Base-by-base conservation (phyloP, 805 yeast genomes). In the Hanseniaspora meyeri region DNA sequence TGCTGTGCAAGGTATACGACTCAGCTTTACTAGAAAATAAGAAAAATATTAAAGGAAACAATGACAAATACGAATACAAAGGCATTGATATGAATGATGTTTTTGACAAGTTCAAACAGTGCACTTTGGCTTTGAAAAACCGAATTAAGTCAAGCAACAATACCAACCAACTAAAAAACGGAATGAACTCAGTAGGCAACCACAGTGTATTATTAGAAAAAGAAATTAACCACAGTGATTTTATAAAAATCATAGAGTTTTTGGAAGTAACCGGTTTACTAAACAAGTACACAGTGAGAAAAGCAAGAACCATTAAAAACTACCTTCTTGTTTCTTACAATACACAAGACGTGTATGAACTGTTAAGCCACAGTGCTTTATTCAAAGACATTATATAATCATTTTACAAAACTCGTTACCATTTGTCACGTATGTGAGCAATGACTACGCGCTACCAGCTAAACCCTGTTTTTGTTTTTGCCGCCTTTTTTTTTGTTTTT, bases 321-420 rank as follows among this genome's bases (percentile, higher is more conserved):
- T 53, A 38, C 14, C 16, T 53, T 11, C 11, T 38, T 11, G 34
- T 46, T 2, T 29, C 43, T 2, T 46, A 46, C 20, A 43, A 53
- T 20, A 37, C 34, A 5, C 16, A 38, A 16, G 40, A 43, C 12
- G 49, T 53, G 4, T 53, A 46, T 42, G 46, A 53, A 7, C 34
- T 53, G 27, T 20, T 53, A 19, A 27, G 32, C 8, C 57, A 53
- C 29, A 53, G 42, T 36, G 17, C 34, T 12, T 46, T 43, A 14
- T 53, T 53, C 36, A 53, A 53, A 39, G 57, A 53, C 4, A 46
- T 37, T 39, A 53, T 53, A 46, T 34, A 46, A 14, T 24, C 43
- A 6, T 39, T 40, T 2, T 19, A 19, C 17, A 17, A 17, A 17
- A 17, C 6, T 3, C 1, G 14, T 20, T 19, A 40, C 29, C 19